A percentile compares a stretch with the other conserved stretches of the same genome.
Evolutionary conservation across 495 filamentous ascomycete species (phyloP).

Genomic region (Geopyxis carbonaria): DNA sequence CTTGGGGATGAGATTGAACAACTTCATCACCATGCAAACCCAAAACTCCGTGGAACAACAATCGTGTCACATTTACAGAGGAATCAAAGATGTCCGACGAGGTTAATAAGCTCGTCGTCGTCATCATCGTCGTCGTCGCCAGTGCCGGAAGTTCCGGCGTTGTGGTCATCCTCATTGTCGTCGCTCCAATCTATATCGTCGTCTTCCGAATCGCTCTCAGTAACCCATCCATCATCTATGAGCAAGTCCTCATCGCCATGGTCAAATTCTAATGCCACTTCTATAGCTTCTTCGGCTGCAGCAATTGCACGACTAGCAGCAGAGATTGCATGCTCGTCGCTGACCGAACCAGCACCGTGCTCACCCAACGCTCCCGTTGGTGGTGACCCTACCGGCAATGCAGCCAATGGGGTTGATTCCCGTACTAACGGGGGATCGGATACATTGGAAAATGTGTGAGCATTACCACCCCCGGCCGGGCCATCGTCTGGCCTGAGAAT

Average conservation of each 20-base stretch:
- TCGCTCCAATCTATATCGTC: constrained; percentile 27
- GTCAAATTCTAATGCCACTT: constrained; percentile 18
- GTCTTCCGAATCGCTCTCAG: constrained; percentile 25
- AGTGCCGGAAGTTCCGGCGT: constrained; percentile 24
- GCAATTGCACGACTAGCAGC: constrained; percentile 45
- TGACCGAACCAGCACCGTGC: constrained; percentile 12
- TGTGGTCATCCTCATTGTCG: constrained; percentile 36
- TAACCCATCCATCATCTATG: constrained; percentile 24
- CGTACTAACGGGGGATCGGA: constrained; percentile 22
- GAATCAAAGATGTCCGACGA: constrained; percentile 47
- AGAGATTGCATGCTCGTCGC: constrained; percentile 39
- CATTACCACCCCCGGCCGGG: constrained; percentile 17
- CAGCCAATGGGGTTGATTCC: not conserved
- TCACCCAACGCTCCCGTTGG: constrained; percentile 10
- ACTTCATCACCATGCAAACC: too few species aligned
- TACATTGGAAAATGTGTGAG: constrained; percentile 15
- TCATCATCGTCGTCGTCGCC: constrained; percentile 38
- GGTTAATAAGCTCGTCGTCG: constrained; percentile 43
- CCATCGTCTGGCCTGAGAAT: constrained; percentile 33
- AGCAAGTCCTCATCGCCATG: constrained; percentile 28
- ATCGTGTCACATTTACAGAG: too few species aligned
- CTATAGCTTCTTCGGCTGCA: constrained; percentile 29
- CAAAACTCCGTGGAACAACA: too few species aligned
- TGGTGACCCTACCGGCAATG: constrained; percentile 8
- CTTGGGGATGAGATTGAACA: too few species aligned